Percentiles rank a stretch among this genome's conserved stretches.
phyloP scores from a whole-genome alignment of 208 protist species.

The Wallacemonas sp. region DNA sequence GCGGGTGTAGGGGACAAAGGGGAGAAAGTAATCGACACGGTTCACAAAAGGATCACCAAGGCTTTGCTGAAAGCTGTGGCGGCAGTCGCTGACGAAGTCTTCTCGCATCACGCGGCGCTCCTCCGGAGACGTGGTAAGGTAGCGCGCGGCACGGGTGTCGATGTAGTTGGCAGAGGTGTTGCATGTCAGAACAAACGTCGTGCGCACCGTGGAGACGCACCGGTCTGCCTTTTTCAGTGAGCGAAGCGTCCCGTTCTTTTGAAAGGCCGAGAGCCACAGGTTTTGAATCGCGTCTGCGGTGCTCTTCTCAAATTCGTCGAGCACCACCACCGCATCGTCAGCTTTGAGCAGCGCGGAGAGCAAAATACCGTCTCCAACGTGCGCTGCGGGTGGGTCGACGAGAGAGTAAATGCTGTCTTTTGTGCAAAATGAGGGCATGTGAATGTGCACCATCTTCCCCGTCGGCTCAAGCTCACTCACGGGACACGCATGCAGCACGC shows the following conservation, averaged over 20 bases:
- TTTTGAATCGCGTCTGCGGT: constrained; percentile 80
- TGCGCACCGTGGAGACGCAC: constrained; percentile 67
- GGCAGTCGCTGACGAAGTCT: constrained; percentile 48
- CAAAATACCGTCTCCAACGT: constrained; percentile 81
- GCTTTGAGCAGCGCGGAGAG: constrained; percentile 70
- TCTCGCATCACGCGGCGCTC: constrained; percentile 44
- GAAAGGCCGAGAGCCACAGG: constrained; percentile 87
- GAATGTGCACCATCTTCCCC: constrained; percentile 80
- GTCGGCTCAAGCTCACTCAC: constrained; percentile 40
- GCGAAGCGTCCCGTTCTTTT: constrained; percentile 81
- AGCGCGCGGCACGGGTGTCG: constrained; percentile 24
- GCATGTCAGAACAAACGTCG: constrained; percentile 85
- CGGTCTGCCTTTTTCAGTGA: constrained; percentile 77
- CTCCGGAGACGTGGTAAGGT: constrained; percentile 32
- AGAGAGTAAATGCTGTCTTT: constrained; percentile 88
- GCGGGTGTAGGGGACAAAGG: constrained; percentile 77
- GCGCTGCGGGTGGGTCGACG: constrained; percentile 82
- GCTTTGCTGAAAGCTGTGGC: constrained; percentile 35
- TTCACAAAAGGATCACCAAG: constrained; percentile 87
- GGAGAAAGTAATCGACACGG: constrained; percentile 80
- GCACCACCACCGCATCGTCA: constrained; percentile 75
- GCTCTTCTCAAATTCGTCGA: constrained; percentile 90
- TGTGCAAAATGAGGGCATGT: constrained; percentile 87
- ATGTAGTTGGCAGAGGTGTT: constrained; percentile 73
- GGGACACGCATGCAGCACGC: constrained; percentile 51